Evolutionary conservation across 805 yeast species (phyloP).

Genomic region (Candida corydali): DNA sequence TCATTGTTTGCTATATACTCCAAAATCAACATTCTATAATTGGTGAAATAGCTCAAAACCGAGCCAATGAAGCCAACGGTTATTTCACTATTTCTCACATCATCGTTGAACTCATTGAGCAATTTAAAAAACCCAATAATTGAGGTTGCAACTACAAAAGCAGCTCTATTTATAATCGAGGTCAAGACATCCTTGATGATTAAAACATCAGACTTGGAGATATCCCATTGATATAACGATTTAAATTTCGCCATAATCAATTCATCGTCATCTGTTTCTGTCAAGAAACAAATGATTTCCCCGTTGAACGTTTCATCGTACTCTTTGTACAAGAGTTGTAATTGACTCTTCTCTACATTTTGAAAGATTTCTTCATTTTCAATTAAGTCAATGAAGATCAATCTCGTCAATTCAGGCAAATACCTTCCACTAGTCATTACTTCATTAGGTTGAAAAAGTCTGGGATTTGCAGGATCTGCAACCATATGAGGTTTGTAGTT

Average conservation of each 20-base stretch:
- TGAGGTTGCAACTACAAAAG: conserved; percentile 39
- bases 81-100: conserved; percentile 18
- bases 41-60: conserved; percentile 40
- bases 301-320: conserved; percentile 36
- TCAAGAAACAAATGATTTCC: conserved; percentile 36
- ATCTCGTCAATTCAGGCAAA: conserved; percentile 49
- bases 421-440: conserved; percentile 53
- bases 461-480: conserved; percentile 13
- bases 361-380: conserved; percentile 23
- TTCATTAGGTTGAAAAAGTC: conserved; percentile 54
- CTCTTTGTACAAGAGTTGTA: conserved; percentile 10
- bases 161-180: conserved; percentile 41
- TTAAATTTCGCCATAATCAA: conserved; percentile 17
- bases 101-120: conserved; percentile 18
- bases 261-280: conserved; percentile 22
- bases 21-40: conserved; percentile 30
- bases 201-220: conserved; percentile 24
- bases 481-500: conserved; percentile 27
- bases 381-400: conserved; percentile 35
- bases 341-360: conserved; percentile 11
- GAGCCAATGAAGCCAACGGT: conserved; percentile 51
- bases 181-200: conserved; percentile 28
- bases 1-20: conserved; percentile 22
- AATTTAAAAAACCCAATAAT: conserved; percentile 35
- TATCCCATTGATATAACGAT: conserved; percentile 19